phyloP scores from a whole-genome alignment of 805 yeast genomes.

The Pichia cabralensis region DNA sequence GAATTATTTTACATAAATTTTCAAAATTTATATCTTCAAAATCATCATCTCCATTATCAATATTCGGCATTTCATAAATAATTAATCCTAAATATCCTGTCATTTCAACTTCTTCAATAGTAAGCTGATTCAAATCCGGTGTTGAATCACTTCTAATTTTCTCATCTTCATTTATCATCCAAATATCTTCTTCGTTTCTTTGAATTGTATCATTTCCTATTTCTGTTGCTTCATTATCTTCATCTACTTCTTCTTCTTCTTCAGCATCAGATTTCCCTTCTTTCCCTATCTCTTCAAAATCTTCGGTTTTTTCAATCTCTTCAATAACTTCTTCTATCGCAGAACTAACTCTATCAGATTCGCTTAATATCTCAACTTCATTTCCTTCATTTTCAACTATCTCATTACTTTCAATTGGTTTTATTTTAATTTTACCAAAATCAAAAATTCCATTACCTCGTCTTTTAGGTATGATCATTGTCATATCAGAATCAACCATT shows the following conservation, averaged over 20 bases:
- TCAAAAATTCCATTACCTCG: constrained; percentile 9
- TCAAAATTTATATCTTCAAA: neutral
- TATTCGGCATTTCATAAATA: neutral
- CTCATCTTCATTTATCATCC: constrained; percentile 1
- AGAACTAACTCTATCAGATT: no score
- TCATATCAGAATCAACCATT: constrained; percentile 27
- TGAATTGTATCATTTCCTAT: neutral
- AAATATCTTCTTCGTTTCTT: neutral
- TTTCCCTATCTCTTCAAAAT: neutral
- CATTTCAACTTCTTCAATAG: constrained; percentile 5
- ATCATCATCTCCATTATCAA: neutral
- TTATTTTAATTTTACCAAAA: constrained; percentile 9
- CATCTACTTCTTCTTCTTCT: neutral
- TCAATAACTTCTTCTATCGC: neutral
- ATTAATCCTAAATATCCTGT: constrained; percentile 1
- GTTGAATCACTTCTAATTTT: constrained; percentile 10
- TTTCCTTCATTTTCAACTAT: neutral
- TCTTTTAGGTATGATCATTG: constrained; percentile 27
- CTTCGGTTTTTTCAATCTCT: neutral
- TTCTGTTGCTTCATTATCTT: neutral
- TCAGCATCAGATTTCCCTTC: neutral
- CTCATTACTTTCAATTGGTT: neutral
- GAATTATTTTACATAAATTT: neutral
- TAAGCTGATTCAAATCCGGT: constrained; percentile 11
- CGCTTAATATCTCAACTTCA: neutral